phyloP scores from a whole-genome alignment of 2,329 filamentous ascomycete species.

The Penicillium paneum region DNA sequence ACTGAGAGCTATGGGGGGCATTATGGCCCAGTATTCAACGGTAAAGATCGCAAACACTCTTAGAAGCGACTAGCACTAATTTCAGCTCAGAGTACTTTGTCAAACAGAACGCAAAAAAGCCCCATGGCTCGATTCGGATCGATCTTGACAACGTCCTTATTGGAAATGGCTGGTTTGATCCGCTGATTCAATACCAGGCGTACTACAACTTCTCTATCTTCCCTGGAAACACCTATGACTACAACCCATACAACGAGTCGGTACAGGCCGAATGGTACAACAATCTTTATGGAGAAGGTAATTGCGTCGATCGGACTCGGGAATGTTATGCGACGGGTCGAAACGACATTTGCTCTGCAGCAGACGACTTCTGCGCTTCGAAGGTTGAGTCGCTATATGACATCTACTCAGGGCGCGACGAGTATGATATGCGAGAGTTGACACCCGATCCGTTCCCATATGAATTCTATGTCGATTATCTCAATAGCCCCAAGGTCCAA shows the following conservation, averaged over 20 bases:
- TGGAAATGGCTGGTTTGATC: slow-evolving; percentile 42
- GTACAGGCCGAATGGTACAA: slow-evolving; percentile 1
- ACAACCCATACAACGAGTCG: slow-evolving; percentile 16
- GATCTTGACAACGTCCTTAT: slow-evolving; percentile 34
- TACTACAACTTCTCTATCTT: slow-evolving; percentile 40
- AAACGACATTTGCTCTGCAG: not conserved
- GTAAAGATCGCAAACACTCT: not conserved
- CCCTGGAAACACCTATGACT: slow-evolving; percentile 39
- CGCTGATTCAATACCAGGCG: slow-evolving; percentile 38
- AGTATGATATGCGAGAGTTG: slow-evolving; percentile 2
- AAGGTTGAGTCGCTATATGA: not conserved
- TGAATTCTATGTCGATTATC: not conserved
- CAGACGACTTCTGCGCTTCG: not conserved
- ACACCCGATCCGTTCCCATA: slow-evolving; percentile 1
- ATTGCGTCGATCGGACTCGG: not conserved
- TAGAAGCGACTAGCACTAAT: not conserved
- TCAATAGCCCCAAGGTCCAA: not conserved
- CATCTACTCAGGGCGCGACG: not conserved
- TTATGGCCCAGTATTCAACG: not conserved
- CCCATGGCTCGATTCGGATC: not conserved
- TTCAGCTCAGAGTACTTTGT: not conserved
- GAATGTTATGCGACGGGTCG: not conserved
- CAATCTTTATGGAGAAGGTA: slow-evolving; percentile 1
- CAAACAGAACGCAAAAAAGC: not conserved
- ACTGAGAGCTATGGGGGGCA: slow-evolving; percentile 1